Conservation (phyloP, 2,329 filamentous ascomycete species). For the Dactylellina haptotyla region DNA sequence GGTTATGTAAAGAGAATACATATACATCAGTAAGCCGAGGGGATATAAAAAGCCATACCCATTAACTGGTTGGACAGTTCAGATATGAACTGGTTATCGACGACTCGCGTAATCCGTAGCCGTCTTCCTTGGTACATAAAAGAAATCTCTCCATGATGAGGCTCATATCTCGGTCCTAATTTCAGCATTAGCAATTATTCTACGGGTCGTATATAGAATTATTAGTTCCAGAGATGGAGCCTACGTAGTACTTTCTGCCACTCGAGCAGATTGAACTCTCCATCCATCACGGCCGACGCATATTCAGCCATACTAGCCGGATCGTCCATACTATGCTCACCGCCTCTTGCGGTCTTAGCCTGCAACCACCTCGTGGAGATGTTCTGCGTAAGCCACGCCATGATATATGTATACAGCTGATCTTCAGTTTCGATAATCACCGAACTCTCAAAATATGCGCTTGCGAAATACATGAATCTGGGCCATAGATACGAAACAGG, state of each 20-base stretch:
- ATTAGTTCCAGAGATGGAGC: no score
- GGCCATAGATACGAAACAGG: conserved; percentile 23
- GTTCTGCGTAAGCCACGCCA: conserved; percentile 32
- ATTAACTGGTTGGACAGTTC: conserved; percentile 39
- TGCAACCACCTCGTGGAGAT: conserved; percentile 28
- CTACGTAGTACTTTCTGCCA: conserved; percentile 45
- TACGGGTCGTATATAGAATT: no score
- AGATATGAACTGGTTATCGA: not conserved
- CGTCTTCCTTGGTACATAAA: conserved; percentile 38
- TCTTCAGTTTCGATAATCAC: conserved; percentile 28
- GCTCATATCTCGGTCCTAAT: not conserved
- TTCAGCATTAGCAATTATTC: not conserved
- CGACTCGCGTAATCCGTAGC: not conserved
- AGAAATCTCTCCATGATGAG: conserved; percentile 4
- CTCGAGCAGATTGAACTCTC: conserved; percentile 21
- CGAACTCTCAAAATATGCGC: conserved; percentile 16
- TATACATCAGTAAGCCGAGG: no score
- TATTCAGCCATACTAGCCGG: conserved; percentile 12
- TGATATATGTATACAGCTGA: conserved; percentile 32
- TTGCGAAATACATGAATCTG: conserved; percentile 6
- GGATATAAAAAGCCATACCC: conserved; percentile 37
- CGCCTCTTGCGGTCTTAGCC: conserved; percentile 15
- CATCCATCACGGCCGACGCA: conserved; percentile 2
- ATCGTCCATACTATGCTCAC: not conserved
- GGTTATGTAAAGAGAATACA: no score